Conservation (phyloP, 2,329 filamentous ascomycete genomes). For the Talaromyces sp. region DNA sequence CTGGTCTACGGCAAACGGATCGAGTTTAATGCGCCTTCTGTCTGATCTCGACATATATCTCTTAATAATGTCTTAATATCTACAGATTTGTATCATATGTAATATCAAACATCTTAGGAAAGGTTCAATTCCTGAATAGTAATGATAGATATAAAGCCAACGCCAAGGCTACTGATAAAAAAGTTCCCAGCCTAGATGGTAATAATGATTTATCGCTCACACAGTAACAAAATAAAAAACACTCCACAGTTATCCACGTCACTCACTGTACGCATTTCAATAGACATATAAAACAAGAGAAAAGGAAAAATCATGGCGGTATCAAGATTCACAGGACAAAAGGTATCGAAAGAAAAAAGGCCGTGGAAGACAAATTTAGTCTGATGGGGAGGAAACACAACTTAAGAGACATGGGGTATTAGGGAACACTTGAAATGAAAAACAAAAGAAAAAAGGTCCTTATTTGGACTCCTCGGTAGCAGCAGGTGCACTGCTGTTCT, state of each 20-base stretch:
- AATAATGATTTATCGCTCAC: neutral
- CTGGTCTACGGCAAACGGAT: conserved; percentile 14
- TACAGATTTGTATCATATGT: neutral
- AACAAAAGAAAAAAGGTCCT: neutral
- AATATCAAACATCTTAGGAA: neutral
- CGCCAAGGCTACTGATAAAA: neutral
- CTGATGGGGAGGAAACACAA: neutral
- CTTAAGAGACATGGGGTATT: neutral
- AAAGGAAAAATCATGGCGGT: neutral
- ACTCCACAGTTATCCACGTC: neutral
- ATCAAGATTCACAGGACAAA: conserved; percentile 1
- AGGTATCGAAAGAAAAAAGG: neutral
- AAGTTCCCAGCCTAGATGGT: neutral
- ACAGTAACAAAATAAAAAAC: neutral
- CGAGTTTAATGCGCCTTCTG: conserved; percentile 7
- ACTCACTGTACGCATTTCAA: neutral
- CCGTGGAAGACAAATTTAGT: neutral
- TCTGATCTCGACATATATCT: neutral
- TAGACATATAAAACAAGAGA: neutral
- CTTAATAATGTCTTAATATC: neutral
- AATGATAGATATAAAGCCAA: neutral
- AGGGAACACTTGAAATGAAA: neutral
- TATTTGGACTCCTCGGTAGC: neutral
- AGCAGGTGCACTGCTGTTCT: neutral
- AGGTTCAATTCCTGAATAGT: neutral